Evolutionary conservation across 108 stramenopile species (phyloP).

Genomic region (Mayamaea pseudoterrestris): DNA sequence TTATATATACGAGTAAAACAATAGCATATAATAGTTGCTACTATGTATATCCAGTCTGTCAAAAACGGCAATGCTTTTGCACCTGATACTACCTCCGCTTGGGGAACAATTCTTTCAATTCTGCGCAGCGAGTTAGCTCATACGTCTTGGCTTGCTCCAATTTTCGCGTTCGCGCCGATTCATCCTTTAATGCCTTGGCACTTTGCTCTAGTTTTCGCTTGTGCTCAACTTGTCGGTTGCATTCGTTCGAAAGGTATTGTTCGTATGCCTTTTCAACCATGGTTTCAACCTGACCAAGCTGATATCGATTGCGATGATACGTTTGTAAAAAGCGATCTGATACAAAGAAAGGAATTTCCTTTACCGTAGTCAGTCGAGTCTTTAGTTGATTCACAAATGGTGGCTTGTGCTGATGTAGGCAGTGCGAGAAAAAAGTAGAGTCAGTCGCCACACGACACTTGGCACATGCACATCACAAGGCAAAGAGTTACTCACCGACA

Average conservation of each 20-base stretch:
- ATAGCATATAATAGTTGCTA: no score
- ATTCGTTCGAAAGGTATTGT: conserved; percentile 60
- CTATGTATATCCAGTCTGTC: no score
- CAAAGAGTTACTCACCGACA: conserved; percentile 38
- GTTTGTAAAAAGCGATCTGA: conserved; percentile 71
- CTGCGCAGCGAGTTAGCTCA: conserved; percentile 56
- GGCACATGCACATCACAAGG: background rate
- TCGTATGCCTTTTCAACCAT: conserved; percentile 80
- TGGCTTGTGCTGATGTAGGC: conserved; percentile 24
- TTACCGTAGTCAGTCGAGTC: conserved; percentile 56
- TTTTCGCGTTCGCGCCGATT: conserved; percentile 26
- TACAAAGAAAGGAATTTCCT: conserved; percentile 86
- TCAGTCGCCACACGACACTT: background rate
- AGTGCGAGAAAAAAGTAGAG: background rate
- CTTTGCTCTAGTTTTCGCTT: conserved; percentile 31
- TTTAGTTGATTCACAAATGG: conserved; percentile 57
- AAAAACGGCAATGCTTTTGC: background rate
- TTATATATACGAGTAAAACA: no score
- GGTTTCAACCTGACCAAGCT: conserved; percentile 78
- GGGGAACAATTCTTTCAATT: conserved; percentile 70
- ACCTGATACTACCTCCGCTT: conserved; percentile 9
- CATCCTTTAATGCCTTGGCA: conserved; percentile 15
- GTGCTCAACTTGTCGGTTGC: conserved; percentile 63
- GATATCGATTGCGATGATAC: conserved; percentile 66
- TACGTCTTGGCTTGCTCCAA: conserved; percentile 37